Evolutionary conservation across 2,329 filamentous ascomycete species (phyloP).

Genomic region (Sporothrix curviconia): DNA sequence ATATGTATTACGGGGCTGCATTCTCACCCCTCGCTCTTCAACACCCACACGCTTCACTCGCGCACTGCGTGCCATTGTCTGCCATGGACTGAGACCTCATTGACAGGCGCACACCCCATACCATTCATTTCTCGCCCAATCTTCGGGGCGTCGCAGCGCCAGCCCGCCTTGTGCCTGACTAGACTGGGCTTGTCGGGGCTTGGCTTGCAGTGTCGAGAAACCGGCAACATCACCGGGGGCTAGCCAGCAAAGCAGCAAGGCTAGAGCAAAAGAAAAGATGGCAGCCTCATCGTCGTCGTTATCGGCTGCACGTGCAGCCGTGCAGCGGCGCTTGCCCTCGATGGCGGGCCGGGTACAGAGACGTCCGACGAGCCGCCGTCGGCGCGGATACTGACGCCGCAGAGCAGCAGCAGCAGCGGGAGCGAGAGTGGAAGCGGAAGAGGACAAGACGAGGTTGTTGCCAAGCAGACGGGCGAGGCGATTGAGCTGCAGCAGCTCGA

Average conservation of each 20-base stretch:
- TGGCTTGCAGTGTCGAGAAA: too few species aligned
- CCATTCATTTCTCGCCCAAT: too few species aligned
- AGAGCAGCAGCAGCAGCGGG: constrained; percentile 15
- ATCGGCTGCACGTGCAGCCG: background rate
- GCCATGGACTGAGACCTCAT: background rate
- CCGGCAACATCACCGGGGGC: too few species aligned
- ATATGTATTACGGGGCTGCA: background rate
- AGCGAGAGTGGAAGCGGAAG: constrained; percentile 11
- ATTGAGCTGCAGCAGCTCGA: constrained; percentile 11
- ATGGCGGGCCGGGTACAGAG: background rate
- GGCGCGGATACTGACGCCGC: constrained; percentile 13
- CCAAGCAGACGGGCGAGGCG: background rate
- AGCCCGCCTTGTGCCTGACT: too few species aligned
- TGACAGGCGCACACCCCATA: too few species aligned
- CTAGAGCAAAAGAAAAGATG: too few species aligned
- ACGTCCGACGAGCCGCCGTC: constrained; percentile 8
- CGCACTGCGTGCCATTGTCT: background rate
- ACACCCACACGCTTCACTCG: background rate
- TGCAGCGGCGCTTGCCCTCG: background rate
- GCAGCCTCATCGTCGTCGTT: too few species aligned
- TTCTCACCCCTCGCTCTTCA: background rate
- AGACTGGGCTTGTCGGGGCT: too few species aligned
- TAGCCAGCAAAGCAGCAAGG: too few species aligned
- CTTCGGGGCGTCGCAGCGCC: too few species aligned
- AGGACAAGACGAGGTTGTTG: background rate